Conservation (phyloP, 352 stramenopile species). For the Phytophthora tubulina region DNA sequence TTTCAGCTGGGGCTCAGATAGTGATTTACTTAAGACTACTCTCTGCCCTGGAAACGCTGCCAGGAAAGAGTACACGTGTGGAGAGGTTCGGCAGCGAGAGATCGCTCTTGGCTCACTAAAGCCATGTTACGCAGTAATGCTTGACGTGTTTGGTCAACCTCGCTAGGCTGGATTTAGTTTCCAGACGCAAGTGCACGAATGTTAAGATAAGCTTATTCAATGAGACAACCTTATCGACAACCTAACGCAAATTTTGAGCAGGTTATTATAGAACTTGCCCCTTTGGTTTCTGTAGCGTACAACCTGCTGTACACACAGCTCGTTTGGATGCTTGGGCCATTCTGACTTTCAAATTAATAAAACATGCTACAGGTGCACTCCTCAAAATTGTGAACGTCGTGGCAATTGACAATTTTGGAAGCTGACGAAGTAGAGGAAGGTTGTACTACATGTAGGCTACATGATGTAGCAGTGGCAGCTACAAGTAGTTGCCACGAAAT, state of each 20-base stretch:
- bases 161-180: constrained; percentile 21
- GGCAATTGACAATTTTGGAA: neutral
- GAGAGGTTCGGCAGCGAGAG: constrained; percentile 20
- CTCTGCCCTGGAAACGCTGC: constrained; percentile 14
- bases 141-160: constrained; percentile 2
- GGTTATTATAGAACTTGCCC: neutral
- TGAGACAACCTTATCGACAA: no score
- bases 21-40: constrained; percentile 14
- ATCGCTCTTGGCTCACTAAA: constrained; percentile 11
- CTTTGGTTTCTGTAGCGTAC: neutral
- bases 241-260: neutral
- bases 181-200: constrained; percentile 10
- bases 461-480: neutral
- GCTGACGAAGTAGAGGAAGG: neutral
- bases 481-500: neutral
- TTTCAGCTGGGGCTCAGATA: constrained; percentile 22
- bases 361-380: no score
- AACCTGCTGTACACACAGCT: constrained; percentile 7
- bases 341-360: no score
- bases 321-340: neutral
- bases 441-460: no score
- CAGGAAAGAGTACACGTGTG: constrained; percentile 12
- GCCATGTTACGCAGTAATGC: neutral
- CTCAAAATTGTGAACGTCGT: neutral
- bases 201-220: neutral